These are phyloP conservation scores for Coemansia guatemalensis DNA, from an alignment of 192 early-diverging fungal genomes.

Conservation along the genomic window DNA sequence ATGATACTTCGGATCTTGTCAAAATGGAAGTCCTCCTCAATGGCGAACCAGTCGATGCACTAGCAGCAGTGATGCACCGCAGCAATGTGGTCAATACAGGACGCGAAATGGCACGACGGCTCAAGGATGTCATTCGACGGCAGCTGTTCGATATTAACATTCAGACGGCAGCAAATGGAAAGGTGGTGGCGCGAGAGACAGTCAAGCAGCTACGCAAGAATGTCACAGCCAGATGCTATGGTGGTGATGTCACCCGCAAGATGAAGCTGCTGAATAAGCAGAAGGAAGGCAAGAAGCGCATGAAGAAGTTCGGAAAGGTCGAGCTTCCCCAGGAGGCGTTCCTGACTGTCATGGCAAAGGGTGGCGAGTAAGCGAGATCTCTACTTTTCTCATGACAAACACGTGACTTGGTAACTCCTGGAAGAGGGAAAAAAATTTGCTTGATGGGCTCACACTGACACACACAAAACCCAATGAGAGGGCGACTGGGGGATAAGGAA, in stretches of 20 bases:
- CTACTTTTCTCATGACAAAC: background rate
- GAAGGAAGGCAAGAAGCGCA: slow-evolving; percentile 95
- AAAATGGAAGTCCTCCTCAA: slow-evolving; percentile 93
- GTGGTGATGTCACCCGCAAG: slow-evolving; percentile 93
- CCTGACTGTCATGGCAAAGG: slow-evolving; percentile 46
- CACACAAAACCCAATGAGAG: background rate
- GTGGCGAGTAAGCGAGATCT: slow-evolving; percentile 1
- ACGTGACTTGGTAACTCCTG: background rate
- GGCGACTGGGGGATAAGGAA: background rate
- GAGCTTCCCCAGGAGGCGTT: slow-evolving; percentile 94
- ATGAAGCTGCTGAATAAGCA: slow-evolving; percentile 97
- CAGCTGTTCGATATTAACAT: slow-evolving; percentile 96
- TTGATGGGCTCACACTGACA: background rate
- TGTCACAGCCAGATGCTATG: slow-evolving; percentile 96
- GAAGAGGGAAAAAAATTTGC: slow-evolving; percentile 1
- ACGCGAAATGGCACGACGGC: slow-evolving; percentile 76
- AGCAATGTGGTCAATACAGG: slow-evolving; percentile 67
- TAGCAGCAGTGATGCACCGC: slow-evolving; percentile 85
- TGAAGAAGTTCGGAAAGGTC: slow-evolving; percentile 86
- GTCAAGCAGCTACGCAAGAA: slow-evolving; percentile 88
- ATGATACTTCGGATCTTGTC: slow-evolving; percentile 82
- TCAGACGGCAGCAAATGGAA: slow-evolving; percentile 82
- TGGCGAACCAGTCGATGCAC: slow-evolving; percentile 86
- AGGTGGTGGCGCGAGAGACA: slow-evolving; percentile 84
- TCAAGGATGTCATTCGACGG: slow-evolving; percentile 80